phyloP scores from a whole-genome alignment of 495 filamentous ascomycete species.

The Podospora tetraspora region DNA sequence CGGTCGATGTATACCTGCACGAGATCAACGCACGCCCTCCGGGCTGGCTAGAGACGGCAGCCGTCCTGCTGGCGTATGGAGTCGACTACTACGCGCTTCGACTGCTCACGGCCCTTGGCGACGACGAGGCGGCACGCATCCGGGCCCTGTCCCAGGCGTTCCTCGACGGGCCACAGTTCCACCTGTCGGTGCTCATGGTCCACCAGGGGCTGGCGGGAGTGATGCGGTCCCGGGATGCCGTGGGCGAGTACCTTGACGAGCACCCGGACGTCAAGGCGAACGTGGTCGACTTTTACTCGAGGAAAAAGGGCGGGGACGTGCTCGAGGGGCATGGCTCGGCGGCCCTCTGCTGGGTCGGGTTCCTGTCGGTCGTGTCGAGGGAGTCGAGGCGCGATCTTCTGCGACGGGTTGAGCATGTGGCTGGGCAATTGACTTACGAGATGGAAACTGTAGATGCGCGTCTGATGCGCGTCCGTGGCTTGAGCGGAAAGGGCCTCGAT shows the following conservation, averaged over 20 bases:
- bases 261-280: conserved; percentile 16
- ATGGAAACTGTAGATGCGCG: neutral
- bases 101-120: conserved; percentile 24
- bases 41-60: conserved; percentile 22
- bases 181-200: conserved; percentile 16
- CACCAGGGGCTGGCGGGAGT: conserved; percentile 15
- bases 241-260: conserved; percentile 17
- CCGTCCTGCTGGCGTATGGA: conserved; percentile 29
- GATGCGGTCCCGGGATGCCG: conserved; percentile 19
- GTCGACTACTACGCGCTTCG: conserved; percentile 33
- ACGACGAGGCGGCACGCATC: conserved; percentile 18
- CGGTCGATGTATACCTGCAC: conserved; percentile 25
- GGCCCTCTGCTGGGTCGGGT: conserved; percentile 21
- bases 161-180: conserved; percentile 17
- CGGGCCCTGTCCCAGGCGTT: conserved; percentile 27
- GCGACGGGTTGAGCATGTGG: neutral
- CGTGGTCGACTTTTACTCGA: conserved; percentile 19
- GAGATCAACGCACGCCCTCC: conserved; percentile 35
- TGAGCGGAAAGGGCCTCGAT: neutral
- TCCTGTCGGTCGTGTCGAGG: conserved; percentile 1
- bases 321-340: conserved; percentile 21
- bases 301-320: conserved; percentile 20
- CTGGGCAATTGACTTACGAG: conserved; percentile 4
- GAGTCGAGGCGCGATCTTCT: neutral
- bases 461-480: conserved; percentile 1